Conservation (phyloP, 352 stramenopile species). For the Pythium sp. region DNA sequence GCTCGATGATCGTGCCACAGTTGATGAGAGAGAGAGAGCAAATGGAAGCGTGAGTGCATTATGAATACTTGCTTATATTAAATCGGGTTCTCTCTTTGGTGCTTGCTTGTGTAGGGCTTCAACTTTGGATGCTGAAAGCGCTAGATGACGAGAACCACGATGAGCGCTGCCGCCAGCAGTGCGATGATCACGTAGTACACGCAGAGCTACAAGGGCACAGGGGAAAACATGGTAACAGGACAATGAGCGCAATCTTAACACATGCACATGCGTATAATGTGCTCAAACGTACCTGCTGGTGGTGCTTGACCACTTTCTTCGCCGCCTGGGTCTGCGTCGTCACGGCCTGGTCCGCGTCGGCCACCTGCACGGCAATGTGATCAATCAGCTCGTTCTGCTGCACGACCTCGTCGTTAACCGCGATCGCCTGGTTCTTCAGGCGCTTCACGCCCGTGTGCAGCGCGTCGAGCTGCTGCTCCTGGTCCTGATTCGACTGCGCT, state of each 20-base stretch:
- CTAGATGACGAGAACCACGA: constrained; percentile 55
- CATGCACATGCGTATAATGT: too few species aligned
- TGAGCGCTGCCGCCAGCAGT: constrained; percentile 41
- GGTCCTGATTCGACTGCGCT: constrained; percentile 35
- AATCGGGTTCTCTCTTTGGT: background rate
- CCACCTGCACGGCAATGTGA: constrained; percentile 44
- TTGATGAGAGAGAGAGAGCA: background rate
- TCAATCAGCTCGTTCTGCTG: constrained; percentile 63
- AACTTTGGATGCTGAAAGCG: background rate
- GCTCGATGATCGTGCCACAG: background rate
- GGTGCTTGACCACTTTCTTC: constrained; percentile 39
- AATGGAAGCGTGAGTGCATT: background rate
- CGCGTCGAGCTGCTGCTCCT: constrained; percentile 60
- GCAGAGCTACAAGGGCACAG: constrained; percentile 25
- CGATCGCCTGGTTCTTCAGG: constrained; percentile 52
- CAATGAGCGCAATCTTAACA: too few species aligned
- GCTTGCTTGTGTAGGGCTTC: background rate
- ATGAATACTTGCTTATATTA: background rate
- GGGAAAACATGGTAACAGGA: too few species aligned
- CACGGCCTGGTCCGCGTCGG: constrained; percentile 38
- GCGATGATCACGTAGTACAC: constrained; percentile 61
- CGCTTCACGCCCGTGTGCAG: constrained; percentile 47
- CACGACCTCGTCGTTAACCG: constrained; percentile 57
- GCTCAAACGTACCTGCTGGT: constrained; percentile 31
- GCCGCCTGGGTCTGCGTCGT: constrained; percentile 51